Evolutionary conservation across 495 filamentous ascomycete genomes (phyloP).

Genomic region (Neurospora terricola): DNA sequence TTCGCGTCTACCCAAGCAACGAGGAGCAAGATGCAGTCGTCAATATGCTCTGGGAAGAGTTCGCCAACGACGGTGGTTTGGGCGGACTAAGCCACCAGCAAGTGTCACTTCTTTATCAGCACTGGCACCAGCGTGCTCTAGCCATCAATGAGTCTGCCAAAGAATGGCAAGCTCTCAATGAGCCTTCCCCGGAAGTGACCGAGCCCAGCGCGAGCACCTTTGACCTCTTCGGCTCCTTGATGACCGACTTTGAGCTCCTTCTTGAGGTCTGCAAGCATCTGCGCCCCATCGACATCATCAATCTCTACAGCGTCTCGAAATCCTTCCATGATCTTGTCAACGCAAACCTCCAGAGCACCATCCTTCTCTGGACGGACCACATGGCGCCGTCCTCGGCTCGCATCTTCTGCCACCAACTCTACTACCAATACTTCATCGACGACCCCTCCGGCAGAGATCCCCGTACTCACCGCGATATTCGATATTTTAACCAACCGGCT

Average conservation of each 20-base stretch:
- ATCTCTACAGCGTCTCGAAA: constrained; percentile 47
- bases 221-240: constrained; percentile 42
- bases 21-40: constrained; percentile 1
- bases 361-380: constrained; percentile 12
- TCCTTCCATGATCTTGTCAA: constrained; percentile 46
- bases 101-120: background rate
- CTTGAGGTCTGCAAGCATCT: constrained; percentile 42
- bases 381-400: constrained; percentile 34
- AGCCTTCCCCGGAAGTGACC: background rate
- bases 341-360: constrained; percentile 29
- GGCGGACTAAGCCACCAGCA: background rate
- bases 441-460: constrained; percentile 32
- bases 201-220: constrained; percentile 14
- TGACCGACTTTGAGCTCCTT: constrained; percentile 37
- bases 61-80: background rate
- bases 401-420: constrained; percentile 44
- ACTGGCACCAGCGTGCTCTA: background rate
- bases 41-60: background rate
- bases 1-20: background rate
- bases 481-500: constrained; percentile 3
- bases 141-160: constrained; percentile 3
- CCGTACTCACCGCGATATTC: constrained; percentile 8
- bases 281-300: constrained; percentile 36
- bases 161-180: constrained; percentile 1
- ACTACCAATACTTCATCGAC: constrained; percentile 37